Percentiles rank a stretch among this genome's conserved stretches.
Evolutionary conservation across 2,329 filamentous ascomycete species (phyloP).

Genomic region (Colletotrichum graminicola): DNA sequence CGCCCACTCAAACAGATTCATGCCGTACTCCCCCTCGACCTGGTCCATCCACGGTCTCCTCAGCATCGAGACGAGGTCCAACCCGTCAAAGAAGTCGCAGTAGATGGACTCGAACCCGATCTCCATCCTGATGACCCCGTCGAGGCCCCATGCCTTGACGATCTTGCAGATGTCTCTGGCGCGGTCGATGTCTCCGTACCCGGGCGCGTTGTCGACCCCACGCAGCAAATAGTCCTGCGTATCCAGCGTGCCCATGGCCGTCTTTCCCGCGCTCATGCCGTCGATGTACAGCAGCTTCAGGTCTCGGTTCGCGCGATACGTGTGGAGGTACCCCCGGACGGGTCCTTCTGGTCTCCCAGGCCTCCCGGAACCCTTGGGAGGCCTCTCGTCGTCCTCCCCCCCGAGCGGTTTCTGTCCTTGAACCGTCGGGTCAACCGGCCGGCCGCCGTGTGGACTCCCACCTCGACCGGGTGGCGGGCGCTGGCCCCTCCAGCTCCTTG

Average conservation of each 20-base stretch:
- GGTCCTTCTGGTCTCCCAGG: neutral
- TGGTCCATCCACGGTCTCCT: constrained; percentile 47
- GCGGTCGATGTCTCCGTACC: constrained; percentile 59
- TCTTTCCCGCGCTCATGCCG: constrained; percentile 77
- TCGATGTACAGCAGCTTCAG: constrained; percentile 77
- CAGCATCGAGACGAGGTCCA: constrained; percentile 53
- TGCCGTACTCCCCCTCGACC: constrained; percentile 37
- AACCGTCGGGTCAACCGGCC: neutral
- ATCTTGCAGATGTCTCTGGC: constrained; percentile 69
- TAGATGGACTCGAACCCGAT: constrained; percentile 78
- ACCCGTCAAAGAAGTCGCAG: constrained; percentile 68
- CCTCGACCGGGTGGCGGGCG: constrained; percentile 8
- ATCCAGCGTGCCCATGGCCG: constrained; percentile 74
- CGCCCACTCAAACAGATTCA: constrained; percentile 56
- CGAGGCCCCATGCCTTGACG: constrained; percentile 66
- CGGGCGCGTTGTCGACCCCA: constrained; percentile 47
- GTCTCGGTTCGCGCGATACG: constrained; percentile 69
- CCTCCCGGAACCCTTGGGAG: neutral
- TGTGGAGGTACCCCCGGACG: constrained; percentile 73
- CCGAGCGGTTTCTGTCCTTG: constrained; percentile 2
- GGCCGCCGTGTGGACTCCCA: neutral
- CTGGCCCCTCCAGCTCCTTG: constrained; percentile 49
- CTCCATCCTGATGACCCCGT: constrained; percentile 76
- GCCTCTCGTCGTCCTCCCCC: neutral
- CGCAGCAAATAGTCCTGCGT: constrained; percentile 73